Evolutionary conservation across 352 stramenopile species (phyloP), one percentile per base, ranked within the genome.

Genomic region (Globisporangium acanthophoron): DNA sequence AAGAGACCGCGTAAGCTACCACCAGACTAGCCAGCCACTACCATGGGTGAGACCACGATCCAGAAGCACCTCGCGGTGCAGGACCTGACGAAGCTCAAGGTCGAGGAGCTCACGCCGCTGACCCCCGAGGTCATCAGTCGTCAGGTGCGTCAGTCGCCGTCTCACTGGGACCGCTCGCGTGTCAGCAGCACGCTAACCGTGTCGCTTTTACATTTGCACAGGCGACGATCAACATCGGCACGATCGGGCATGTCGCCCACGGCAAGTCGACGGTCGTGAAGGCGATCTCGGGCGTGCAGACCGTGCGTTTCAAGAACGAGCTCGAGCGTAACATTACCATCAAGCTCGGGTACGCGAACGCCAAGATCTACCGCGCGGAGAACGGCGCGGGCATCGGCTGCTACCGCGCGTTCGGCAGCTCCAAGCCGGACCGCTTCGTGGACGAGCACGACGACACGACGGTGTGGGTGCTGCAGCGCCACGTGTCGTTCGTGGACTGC

Each of bases 281-380:
- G 78, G 96, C 97, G 53, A 99, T 99, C 61, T 99, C 96, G 52
- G 97, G 98, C 62, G 97, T 99, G n/a, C 96, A 98, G 78, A 98
- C 96, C 5, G 94, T 98, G 51, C 93, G 94, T 37, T 98, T 98
- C 73, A 98, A 98, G 79, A 99, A 99, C 76, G 97, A 99, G 73
- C 76, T 99, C 64, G 97, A 99, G 75, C 93, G 97, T 69, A 99
- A 99, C 85, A 99, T 99, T 75, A 99, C 98, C 56, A 99, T 99
- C 85, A 99, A 99, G 83, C 84, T 99, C n/a, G 97, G 98, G 56
- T 99, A 99, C 73, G 97, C 98, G 56, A 99, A 99, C 74, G 98
- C 97, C 53, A 99, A 99, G 84, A 99, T 99, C 76, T 99, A 99
- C 88, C 70, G 80, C 58, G 84, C 83, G 12, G 86, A 95, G 65